Base-by-base conservation (phyloP, 1,284 basidiomycete genomes). In the Apiotrichum mycotoxinovorans region DNA sequence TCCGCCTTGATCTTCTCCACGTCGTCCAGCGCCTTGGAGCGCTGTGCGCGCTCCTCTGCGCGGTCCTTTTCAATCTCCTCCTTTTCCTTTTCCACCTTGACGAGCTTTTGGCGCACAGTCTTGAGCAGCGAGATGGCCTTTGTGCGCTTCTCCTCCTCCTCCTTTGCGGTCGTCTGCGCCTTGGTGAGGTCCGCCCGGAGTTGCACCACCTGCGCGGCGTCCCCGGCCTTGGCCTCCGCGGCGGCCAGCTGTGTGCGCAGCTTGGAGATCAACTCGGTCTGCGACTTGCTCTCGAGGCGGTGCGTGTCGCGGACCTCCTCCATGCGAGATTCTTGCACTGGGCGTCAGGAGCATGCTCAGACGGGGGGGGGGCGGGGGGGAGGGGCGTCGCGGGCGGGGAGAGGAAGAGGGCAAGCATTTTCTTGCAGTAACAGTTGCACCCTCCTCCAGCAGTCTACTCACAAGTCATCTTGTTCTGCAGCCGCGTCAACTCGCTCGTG, bases 91-190 rank as follows among this genome's bases (percentile, higher is more conserved):
- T 96, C 92, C 3, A 89, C 85, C 73, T 92, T 95, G 44, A 94
- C 88, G 22, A 92, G 79, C 74, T 95, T 96, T 75, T 90, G 86
- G 51, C 93, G 80, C n/a, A 96, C 89, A 2, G 91, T 88, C 79
- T 95, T 95, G 61, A 97, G 79, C 33, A 95, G 78, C 50, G 85
- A 87, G 60, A 96, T 87, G 0, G 92, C 91, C 71, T 96, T 97
- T n/a, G 85, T 83, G 15, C 93, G 85, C 75, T 96, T 96, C 75
- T 97, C 93, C 73, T 96, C 93, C 71, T 96, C 93, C 63, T 95
- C 92, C 72, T 89, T 94, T 1, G 85, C 85, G 2, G 80, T 61
- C 14, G 78, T 79, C 63, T 85, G 86, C 2, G 83, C 78, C 57
- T 83, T 84, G 41, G 84, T 81, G 3, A 86, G 71, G 54, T 92